Evolutionary conservation across 495 filamentous ascomycete species (phyloP).

Genomic region (Talaromyces ruber): DNA sequence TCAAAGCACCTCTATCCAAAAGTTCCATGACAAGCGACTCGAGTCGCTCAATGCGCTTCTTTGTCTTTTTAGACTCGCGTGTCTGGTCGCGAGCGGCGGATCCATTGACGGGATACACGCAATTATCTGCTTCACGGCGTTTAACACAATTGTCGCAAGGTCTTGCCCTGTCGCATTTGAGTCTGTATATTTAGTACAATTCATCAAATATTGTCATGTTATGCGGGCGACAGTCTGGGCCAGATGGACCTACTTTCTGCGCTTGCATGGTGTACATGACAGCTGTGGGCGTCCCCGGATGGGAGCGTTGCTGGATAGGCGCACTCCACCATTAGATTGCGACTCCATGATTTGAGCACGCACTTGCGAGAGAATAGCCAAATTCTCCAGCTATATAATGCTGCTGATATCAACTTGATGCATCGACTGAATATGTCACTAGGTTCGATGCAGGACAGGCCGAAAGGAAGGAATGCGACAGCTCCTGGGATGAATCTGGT

Average conservation of each 20-base stretch:
- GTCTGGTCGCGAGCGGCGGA: constrained; percentile 4
- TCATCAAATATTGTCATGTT: background rate
- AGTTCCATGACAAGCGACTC: constrained; percentile 41
- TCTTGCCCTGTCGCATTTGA: constrained; percentile 42
- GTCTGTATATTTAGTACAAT: constrained; percentile 19
- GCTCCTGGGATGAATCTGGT: background rate
- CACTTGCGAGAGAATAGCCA: background rate
- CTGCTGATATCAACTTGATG: background rate
- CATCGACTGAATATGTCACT: background rate
- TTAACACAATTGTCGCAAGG: constrained; percentile 44
- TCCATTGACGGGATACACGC: constrained; percentile 32
- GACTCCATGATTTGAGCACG: background rate
- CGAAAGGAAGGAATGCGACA: background rate
- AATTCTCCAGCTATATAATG: background rate
- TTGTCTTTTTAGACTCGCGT: constrained; percentile 24
- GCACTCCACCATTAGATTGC: background rate
- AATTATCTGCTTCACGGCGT: constrained; percentile 31
- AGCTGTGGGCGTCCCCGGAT: constrained; percentile 20
- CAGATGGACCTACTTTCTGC: constrained; percentile 33
- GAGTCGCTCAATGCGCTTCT: constrained; percentile 32
- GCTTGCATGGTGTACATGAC: constrained; percentile 45
- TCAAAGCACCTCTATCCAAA: constrained; percentile 22
- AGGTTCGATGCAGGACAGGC: background rate
- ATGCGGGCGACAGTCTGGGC: background rate
- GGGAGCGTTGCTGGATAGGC: background rate